These are phyloP conservation scores for Fagus crenata DNA, from an alignment of 306 rosid species.

Conservation along the genomic window DNA sequence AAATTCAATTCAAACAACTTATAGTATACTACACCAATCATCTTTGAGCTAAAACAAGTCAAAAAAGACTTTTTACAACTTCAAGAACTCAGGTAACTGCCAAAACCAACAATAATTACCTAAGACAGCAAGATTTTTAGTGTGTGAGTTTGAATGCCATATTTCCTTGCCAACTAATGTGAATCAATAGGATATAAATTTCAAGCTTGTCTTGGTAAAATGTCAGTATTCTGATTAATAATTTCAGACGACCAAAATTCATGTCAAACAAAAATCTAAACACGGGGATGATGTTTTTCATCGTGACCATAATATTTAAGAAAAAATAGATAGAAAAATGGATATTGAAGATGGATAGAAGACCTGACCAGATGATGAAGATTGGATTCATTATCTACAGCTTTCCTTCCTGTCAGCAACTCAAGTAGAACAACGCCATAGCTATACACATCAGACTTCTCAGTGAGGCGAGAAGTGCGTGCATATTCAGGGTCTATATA, in stretches of 20 bases:
- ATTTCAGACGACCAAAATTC: background rate
- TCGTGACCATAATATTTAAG: background rate
- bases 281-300: background rate
- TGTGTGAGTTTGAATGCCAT: background rate
- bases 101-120: background rate
- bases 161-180: background rate
- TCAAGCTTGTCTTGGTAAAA: background rate
- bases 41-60: background rate
- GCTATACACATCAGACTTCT: slow-evolving; percentile 93
- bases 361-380: slow-evolving; percentile 82
- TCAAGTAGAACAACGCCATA: slow-evolving; percentile 91
- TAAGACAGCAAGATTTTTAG: background rate
- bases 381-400: slow-evolving; percentile 87
- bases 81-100: background rate
- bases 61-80: background rate
- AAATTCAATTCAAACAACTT: background rate
- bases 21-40: too few relatives aligned
- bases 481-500: slow-evolving; percentile 98
- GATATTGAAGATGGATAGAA: too few relatives aligned
- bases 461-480: slow-evolving; percentile 87
- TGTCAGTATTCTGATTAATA: background rate
- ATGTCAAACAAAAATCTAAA: background rate
- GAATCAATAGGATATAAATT: background rate
- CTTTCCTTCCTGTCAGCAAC: slow-evolving; percentile 87
- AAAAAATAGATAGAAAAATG: background rate